Conservation (phyloP, 768 basidiomycete genomes). For the Mycena latifolia region DNA sequence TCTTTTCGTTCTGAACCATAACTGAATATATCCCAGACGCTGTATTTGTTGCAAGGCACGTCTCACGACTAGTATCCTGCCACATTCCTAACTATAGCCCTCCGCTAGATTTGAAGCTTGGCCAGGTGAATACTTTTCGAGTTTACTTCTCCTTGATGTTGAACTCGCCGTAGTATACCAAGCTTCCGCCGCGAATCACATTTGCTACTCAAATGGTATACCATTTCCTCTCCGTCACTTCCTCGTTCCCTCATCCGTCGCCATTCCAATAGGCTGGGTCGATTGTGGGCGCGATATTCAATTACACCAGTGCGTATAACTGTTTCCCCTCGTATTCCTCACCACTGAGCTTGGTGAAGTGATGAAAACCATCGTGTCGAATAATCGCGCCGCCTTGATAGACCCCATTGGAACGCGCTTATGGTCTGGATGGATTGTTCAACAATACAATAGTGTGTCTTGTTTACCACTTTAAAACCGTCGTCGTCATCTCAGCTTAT, state of each 20-base stretch:
- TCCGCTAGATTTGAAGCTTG: slow-evolving; percentile 59
- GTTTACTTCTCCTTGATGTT: neutral
- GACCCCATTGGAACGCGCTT: slow-evolving; percentile 64
- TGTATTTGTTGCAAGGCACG: slow-evolving; percentile 63
- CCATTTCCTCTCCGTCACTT: neutral
- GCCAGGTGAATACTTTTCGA: slow-evolving; percentile 38
- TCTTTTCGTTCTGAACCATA: neutral
- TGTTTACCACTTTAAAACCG: neutral
- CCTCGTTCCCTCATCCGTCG: neutral
- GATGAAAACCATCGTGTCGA: slow-evolving; percentile 61
- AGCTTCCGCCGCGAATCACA: slow-evolving; percentile 63
- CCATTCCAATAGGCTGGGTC: slow-evolving; percentile 49
- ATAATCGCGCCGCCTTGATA: slow-evolving; percentile 58
- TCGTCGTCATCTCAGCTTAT: too few relatives aligned
- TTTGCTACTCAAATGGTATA: slow-evolving; percentile 60
- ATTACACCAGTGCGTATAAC: slow-evolving; percentile 56
- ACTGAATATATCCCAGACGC: slow-evolving; percentile 48
- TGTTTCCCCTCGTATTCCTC: neutral
- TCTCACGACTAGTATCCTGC: neutral
- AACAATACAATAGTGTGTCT: slow-evolving; percentile 55
- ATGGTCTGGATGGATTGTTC: slow-evolving; percentile 68
- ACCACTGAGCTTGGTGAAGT: slow-evolving; percentile 42
- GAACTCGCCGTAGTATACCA: slow-evolving; percentile 54
- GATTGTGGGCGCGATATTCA: slow-evolving; percentile 64
- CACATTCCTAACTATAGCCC: slow-evolving; percentile 21